Base-by-base conservation (phyloP, 163 green algal species). In the Scenedesmus sp. region DNA sequence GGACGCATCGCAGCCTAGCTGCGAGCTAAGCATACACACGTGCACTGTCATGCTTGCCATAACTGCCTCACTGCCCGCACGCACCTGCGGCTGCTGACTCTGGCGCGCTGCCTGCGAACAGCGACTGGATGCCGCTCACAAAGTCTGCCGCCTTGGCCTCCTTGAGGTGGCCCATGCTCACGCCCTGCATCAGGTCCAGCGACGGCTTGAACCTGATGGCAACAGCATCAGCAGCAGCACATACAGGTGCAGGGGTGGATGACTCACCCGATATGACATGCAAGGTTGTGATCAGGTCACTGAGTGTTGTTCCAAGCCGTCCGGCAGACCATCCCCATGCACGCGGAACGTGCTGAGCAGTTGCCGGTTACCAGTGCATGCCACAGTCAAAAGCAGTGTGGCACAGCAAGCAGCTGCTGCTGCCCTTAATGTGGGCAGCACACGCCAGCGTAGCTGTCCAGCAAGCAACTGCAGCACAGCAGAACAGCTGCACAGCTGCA, bases 81-180 rank as follows among this genome's bases (percentile, higher is more conserved):
- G 67, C 70, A 79, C 70, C 70, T 79, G 70, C 23, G 5, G 70
- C 57, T 64, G 87, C 59, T 62, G 92, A 90, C 54, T 93, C 93
- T 23, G 93, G 93, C 10, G 88, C 93, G 54, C 57, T 26, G 59
- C 90, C 93, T 15, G 81, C 83, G 52, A 96, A 93, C 23, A 96
- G 82, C 46, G 77, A 89, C 82, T 92, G 90, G 74, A 90, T 91
- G 60, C 86, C 66, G 59, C 66, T 89, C 62, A 93, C 59, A 62
- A 92, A 20, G 52, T 94, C 90, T 10, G 20, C 56, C 2, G 6
- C 3, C 10, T 59, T 83, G 18, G 77, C 92, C 93, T 98, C 97
- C 26, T 94, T 96, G 34, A 99, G 94, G 88, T 98, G 96, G 0
- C 97, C 96, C 86, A 99, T 89, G n/a, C 91, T 97, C 4, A 98